phyloP scores from a whole-genome alignment of 257 asterid species.

The Ehretia macrophylla region DNA sequence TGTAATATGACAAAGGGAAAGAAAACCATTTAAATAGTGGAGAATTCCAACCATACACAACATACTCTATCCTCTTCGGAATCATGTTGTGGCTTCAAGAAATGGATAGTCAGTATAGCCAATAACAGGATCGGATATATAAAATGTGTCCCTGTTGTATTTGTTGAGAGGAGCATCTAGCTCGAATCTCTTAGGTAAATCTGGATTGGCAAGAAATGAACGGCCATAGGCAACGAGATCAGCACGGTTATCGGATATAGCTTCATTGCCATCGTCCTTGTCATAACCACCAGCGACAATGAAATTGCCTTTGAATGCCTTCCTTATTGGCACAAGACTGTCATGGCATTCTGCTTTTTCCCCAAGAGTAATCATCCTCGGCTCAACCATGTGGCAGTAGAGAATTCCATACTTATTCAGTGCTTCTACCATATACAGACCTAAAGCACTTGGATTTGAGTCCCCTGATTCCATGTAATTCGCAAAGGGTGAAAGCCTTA shows the following conservation, averaged over 20 bases:
- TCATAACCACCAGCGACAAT: conserved; percentile 23
- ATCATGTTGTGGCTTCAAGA: conserved; percentile 12
- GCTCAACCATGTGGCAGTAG: conserved; percentile 26
- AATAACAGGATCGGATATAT: conserved; percentile 16
- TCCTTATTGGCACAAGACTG: conserved; percentile 24
- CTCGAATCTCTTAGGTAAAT: conserved; percentile 25
- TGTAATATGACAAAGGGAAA: no score
- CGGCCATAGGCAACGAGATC: conserved; percentile 23
- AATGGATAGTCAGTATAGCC: conserved; percentile 30
- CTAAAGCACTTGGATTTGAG: conserved; percentile 28
- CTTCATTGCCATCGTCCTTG: conserved; percentile 20
- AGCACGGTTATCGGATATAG: conserved; percentile 11
- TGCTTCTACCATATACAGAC: conserved; percentile 20
- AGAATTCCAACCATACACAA: no score
- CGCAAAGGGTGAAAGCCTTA: conserved; percentile 19
- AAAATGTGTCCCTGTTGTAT: conserved; percentile 16
- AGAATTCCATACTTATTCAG: conserved; percentile 13
- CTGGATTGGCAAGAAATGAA: conserved; percentile 26
- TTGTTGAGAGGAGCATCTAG: conserved; percentile 22
- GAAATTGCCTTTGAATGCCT: conserved; percentile 27
- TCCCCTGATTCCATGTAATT: conserved; percentile 11
- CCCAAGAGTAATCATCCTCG: conserved; percentile 12
- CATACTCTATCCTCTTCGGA: not conserved
- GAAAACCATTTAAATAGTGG: no score
- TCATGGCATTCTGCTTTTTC: conserved; percentile 1